phyloP scores from a whole-genome alignment of 768 basidiomycete genomes.

The Amanita rubescens region DNA sequence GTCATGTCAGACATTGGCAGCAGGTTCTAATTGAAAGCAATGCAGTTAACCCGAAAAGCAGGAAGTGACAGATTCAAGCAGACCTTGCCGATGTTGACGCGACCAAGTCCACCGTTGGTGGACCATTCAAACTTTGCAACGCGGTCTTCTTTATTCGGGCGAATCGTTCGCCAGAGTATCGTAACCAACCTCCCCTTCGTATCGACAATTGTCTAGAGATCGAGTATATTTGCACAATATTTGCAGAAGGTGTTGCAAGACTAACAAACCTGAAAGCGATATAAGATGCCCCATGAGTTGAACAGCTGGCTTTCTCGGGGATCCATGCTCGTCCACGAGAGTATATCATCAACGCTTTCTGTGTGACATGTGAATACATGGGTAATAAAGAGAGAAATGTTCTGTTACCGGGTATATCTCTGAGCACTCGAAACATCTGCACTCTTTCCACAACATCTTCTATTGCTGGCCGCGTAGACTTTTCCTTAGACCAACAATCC shows the following conservation, averaged over 20 bases:
- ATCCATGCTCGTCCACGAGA: too few relatives aligned
- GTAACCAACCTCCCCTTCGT: conserved; percentile 64
- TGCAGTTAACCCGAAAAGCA: conserved; percentile 19
- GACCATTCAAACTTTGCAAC: conserved; percentile 88
- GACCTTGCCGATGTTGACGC: conserved; percentile 82
- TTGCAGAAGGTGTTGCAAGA: conserved; percentile 13
- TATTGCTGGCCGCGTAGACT: too few relatives aligned
- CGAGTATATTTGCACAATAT: conserved; percentile 13
- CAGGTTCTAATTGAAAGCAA: conserved; percentile 45
- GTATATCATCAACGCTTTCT: too few relatives aligned
- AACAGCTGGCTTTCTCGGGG: too few relatives aligned
- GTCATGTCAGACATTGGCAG: conserved; percentile 81
- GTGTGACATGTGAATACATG: too few relatives aligned
- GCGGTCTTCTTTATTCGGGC: conserved; percentile 80
- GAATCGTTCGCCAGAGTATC: conserved; percentile 73
- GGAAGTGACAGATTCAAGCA: conserved; percentile 12
- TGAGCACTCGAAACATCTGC: too few relatives aligned
- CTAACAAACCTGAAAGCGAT: conserved; percentile 64
- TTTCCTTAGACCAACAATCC: too few relatives aligned
- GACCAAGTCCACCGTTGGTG: conserved; percentile 73
- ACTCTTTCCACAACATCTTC: too few relatives aligned
- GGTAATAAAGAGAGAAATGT: too few relatives aligned
- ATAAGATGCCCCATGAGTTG: conserved; percentile 73
- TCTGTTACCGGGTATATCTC: too few relatives aligned
- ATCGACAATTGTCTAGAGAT: conserved; percentile 53